Conservation (phyloP, 2,329 filamentous ascomycete species). For the Corniculantispora saksenae region DNA sequence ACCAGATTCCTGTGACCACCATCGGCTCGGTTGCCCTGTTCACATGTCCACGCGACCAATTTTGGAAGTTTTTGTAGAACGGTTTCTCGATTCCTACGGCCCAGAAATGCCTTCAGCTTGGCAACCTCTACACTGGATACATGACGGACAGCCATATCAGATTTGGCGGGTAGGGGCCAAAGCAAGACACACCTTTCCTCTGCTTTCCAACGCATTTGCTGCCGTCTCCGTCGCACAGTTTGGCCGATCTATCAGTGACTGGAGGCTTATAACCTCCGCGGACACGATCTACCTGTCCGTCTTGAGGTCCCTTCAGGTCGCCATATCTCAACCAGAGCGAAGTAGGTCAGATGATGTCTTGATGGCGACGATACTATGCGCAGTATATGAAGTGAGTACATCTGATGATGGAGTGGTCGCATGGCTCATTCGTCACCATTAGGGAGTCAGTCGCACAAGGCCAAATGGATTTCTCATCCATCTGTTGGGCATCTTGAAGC, state of each 20-base stretch:
- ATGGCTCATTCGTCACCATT: background rate
- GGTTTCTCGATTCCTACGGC: constrained; percentile 6
- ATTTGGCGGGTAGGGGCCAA: constrained; percentile 4
- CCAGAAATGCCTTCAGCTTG: constrained; percentile 2
- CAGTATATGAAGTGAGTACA: constrained; percentile 2
- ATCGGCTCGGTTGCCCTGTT: background rate
- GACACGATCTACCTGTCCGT: constrained; percentile 4
- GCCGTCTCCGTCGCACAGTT: background rate
- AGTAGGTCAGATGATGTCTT: constrained; percentile 5
- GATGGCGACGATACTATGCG: background rate
- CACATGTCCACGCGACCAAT: background rate
- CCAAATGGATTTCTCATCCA: constrained; percentile 1
- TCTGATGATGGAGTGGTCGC: background rate
- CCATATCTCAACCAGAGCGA: constrained; percentile 2
- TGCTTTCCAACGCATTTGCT: background rate
- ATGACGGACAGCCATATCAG: constrained; percentile 2
- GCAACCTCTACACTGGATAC: constrained; percentile 4
- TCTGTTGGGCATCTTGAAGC: constrained; percentile 2
- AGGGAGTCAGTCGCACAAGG: constrained; percentile 5
- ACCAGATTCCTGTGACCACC: background rate
- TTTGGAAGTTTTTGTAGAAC: constrained; percentile 2
- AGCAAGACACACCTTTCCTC: background rate
- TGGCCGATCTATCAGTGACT: background rate
- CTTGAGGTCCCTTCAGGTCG: background rate
- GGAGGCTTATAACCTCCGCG: background rate